Evolutionary conservation across 1,139 yeast genomes (phyloP).

Genomic region (Tardiomyces depauwii): DNA sequence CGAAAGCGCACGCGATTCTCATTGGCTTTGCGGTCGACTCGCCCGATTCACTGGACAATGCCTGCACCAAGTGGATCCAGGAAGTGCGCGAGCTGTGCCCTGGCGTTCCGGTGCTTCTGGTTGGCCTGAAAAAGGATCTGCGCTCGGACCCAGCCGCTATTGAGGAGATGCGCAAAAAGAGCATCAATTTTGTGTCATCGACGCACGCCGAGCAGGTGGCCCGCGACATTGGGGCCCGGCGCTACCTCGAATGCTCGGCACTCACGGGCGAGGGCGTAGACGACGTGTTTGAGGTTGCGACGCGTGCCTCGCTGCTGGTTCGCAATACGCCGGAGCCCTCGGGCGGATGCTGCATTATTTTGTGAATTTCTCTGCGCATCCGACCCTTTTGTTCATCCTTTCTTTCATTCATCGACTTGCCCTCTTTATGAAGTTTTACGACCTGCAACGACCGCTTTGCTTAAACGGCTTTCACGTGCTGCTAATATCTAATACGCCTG

Average conservation of each 20-base stretch:
- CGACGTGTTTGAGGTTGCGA: constrained; percentile 84
- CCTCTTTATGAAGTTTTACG: neutral
- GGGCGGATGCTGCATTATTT: constrained; percentile 2
- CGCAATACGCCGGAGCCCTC: constrained; percentile 5
- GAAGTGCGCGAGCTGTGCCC: constrained; percentile 73
- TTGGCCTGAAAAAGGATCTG: constrained; percentile 84
- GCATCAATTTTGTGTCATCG: constrained; percentile 63
- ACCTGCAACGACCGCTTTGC: neutral
- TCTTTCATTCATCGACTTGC: neutral
- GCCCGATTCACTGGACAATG: constrained; percentile 52
- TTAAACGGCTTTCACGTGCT: neutral
- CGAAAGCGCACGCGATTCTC: constrained; percentile 56
- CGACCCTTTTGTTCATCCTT: constrained; percentile 10
- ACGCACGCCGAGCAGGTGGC: constrained; percentile 79
- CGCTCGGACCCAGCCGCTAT: constrained; percentile 70
- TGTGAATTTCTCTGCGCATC: neutral
- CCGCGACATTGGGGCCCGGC: constrained; percentile 75
- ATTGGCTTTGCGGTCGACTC: constrained; percentile 56
- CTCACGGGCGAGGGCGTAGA: constrained; percentile 84
- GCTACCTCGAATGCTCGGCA: constrained; percentile 88
- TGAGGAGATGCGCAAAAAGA: constrained; percentile 63
- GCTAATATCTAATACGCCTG: too few species aligned
- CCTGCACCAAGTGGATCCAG: constrained; percentile 50
- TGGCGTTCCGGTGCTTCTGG: constrained; percentile 70
- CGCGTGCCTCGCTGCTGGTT: constrained; percentile 52